Evolutionary conservation across 2,329 filamentous ascomycete species (phyloP).

Genomic region (Paecilomyces variotii): DNA sequence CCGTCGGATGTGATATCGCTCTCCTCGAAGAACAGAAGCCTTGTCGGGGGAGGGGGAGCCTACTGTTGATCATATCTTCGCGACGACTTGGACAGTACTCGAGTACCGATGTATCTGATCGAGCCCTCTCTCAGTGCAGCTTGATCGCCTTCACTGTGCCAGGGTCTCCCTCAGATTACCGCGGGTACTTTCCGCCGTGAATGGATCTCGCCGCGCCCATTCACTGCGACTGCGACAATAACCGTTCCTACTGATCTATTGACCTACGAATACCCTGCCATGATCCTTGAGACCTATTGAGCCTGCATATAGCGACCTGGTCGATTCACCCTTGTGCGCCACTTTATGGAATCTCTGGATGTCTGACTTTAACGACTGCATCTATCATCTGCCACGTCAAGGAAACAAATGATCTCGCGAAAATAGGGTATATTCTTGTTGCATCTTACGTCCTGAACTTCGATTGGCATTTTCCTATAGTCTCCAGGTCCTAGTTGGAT

Average conservation of each 20-base stretch:
- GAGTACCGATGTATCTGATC: not conserved
- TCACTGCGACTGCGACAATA: not conserved
- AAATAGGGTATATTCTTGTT: not conserved
- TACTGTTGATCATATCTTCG: not conserved
- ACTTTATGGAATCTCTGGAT: not conserved
- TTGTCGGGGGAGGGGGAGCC: not conserved
- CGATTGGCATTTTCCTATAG: not conserved
- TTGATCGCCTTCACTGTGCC: not conserved
- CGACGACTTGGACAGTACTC: not conserved
- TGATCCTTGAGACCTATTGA: not conserved
- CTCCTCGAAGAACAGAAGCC: not conserved
- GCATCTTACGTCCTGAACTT: not conserved
- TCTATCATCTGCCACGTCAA: not conserved
- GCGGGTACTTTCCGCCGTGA: not conserved
- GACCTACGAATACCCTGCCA: not conserved
- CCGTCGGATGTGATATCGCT: not conserved
- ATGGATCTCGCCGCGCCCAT: not conserved
- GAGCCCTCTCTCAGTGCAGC: not conserved
- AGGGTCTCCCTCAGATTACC: not conserved
- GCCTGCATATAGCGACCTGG: not conserved
- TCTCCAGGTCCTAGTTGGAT: slow-evolving; percentile 5
- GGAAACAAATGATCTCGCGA: not conserved
- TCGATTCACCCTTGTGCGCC: not conserved
- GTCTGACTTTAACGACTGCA: not conserved
- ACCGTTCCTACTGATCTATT: not conserved